Conservation (phyloP, 495 filamentous ascomycete species). For the Penicillium antarcticum region DNA sequence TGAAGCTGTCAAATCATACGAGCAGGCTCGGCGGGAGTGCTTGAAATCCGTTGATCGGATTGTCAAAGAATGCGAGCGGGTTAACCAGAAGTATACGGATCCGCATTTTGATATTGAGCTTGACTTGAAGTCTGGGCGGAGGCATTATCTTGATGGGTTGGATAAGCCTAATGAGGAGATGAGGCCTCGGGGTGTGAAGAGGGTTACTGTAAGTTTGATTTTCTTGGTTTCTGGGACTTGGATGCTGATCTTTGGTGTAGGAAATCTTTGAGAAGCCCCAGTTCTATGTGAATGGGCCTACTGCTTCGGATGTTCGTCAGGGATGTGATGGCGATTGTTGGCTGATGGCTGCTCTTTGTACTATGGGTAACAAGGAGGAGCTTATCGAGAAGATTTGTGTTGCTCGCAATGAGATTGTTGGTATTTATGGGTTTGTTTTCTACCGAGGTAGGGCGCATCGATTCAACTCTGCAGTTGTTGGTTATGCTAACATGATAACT, state of each 20-base stretch:
- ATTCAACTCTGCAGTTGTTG: no score
- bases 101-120: conserved; percentile 83
- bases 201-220: conserved; percentile 48
- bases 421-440: conserved; percentile 95
- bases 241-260: conserved; percentile 20
- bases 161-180: conserved; percentile 39
- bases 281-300: conserved; percentile 81
- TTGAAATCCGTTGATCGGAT: conserved; percentile 75
- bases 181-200: conserved; percentile 59
- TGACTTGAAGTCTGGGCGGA: conserved; percentile 62
- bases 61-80: conserved; percentile 71
- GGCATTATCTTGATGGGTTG: conserved; percentile 64
- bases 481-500: conserved; percentile 4
- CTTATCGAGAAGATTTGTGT: conserved; percentile 83
- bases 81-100: conserved; percentile 90
- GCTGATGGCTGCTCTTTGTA: conserved; percentile 84
- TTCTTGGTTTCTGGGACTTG: neutral
- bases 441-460: conserved; percentile 58
- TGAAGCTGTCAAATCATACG: conserved; percentile 62
- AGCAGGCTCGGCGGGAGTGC: conserved; percentile 70
- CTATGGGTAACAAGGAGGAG: conserved; percentile 73
- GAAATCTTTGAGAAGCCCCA: conserved; percentile 86
- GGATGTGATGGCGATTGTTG: conserved; percentile 85
- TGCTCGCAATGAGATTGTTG: conserved; percentile 71
- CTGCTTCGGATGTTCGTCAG: conserved; percentile 78